Conservation (phyloP, 31 red algal genomes). For the Endocladia muricata region DNA sequence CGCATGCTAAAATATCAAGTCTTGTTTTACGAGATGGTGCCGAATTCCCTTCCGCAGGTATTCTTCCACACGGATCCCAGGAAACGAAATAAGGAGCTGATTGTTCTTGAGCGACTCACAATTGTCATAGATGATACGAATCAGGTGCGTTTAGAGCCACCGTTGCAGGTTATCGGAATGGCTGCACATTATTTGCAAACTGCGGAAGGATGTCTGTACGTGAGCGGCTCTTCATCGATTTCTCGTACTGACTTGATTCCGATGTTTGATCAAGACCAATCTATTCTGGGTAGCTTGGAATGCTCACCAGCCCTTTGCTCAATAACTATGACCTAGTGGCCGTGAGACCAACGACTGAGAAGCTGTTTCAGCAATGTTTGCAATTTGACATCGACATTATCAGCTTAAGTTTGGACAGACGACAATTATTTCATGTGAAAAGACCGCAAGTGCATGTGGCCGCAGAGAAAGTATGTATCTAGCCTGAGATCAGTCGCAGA, state of each 20-base stretch:
- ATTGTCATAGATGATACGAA: conserved; percentile 25
- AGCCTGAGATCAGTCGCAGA: too few species aligned
- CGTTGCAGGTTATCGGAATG: too few species aligned
- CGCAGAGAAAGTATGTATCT: conserved; percentile 49
- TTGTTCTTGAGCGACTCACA: conserved; percentile 50
- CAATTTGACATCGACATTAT: conserved; percentile 88
- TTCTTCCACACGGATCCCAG: neutral
- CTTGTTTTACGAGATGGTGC: too few species aligned
- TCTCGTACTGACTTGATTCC: too few species aligned
- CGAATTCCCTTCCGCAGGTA: neutral
- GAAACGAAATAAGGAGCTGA: conserved; percentile 16
- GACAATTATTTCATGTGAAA: conserved; percentile 47
- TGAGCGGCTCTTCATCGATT: too few species aligned
- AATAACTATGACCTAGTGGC: conserved; percentile 77
- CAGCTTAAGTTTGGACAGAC: conserved; percentile 27
- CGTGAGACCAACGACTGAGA: conserved; percentile 59
- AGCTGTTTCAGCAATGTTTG: conserved; percentile 82
- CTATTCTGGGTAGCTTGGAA: conserved; percentile 43
- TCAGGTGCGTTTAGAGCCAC: conserved; percentile 35
- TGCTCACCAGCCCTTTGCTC: conserved; percentile 44
- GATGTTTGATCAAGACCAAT: too few species aligned
- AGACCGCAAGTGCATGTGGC: conserved; percentile 75
- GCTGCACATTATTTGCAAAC: too few species aligned
- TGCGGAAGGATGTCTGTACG: too few species aligned
- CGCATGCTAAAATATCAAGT: too few species aligned